phyloP scores from a whole-genome alignment of 495 filamentous ascomycete species.

The Astrothelium subdiscretum region DNA sequence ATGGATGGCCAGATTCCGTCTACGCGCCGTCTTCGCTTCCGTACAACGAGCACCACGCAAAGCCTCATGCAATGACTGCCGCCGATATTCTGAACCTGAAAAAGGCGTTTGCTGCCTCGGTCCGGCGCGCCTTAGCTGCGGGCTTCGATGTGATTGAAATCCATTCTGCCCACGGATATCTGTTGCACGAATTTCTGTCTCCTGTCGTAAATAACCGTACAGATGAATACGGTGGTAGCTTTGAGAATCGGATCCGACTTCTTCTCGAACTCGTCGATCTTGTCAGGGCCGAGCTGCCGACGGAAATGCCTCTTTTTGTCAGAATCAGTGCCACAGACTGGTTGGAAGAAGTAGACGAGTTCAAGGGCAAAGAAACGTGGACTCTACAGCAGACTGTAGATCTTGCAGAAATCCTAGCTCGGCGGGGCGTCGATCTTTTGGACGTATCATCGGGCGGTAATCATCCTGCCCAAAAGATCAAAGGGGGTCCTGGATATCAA shows the following conservation, averaged over 20 bases:
- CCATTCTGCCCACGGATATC: constrained; percentile 40
- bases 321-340: constrained; percentile 30
- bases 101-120: constrained; percentile 40
- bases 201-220: constrained; percentile 31
- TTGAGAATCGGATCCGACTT: constrained; percentile 32
- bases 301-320: constrained; percentile 27
- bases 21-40: constrained; percentile 43
- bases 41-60: constrained; percentile 39
- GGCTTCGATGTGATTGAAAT: constrained; percentile 49
- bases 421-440: constrained; percentile 49
- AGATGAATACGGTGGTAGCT: constrained; percentile 33
- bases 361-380: constrained; percentile 39
- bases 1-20: constrained; percentile 53
- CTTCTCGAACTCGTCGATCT: constrained; percentile 26
- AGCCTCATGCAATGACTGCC: constrained; percentile 43
- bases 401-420: constrained; percentile 41
- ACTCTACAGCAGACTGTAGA: constrained; percentile 42
- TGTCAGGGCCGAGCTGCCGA: constrained; percentile 14
- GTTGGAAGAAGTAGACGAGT: constrained; percentile 35
- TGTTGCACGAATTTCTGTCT: constrained; percentile 28
- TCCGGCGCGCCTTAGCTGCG: constrained; percentile 43
- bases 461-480: constrained; percentile 47
- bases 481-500: constrained; percentile 51
- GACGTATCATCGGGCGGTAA: constrained; percentile 54
- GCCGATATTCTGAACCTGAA: constrained; percentile 48